Percentiles rank a stretch among this genome's conserved stretches.
Evolutionary conservation across 257 asterid genomes (phyloP).

Genomic region (Solanum neorickii): DNA sequence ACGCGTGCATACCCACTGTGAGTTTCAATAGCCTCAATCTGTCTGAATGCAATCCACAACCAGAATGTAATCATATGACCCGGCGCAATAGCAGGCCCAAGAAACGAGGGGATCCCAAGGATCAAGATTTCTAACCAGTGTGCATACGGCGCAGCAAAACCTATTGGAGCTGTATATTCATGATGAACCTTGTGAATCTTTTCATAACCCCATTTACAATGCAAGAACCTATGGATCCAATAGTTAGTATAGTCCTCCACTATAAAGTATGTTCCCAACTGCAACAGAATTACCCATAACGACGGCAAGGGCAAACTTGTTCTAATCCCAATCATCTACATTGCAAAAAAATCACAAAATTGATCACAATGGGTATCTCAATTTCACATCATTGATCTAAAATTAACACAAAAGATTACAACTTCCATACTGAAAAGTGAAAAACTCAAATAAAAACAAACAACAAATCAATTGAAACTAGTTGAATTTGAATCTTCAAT

Average conservation of each 20-base stretch:
- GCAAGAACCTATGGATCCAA: slow-evolving; percentile 91
- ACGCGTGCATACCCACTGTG: slow-evolving; percentile 96
- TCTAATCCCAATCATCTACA: slow-evolving; percentile 73
- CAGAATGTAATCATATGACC: slow-evolving; percentile 95
- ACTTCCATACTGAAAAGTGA: background rate
- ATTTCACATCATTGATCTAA: background rate
- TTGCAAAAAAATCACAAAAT: background rate
- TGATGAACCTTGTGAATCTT: slow-evolving; percentile 95
- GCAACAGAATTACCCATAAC: slow-evolving; percentile 56
- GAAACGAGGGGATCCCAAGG: slow-evolving; percentile 92
- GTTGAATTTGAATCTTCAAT: background rate
- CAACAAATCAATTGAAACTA: background rate
- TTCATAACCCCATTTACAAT: slow-evolving; percentile 94
- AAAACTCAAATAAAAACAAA: background rate
- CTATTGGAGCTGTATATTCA: slow-evolving; percentile 90
- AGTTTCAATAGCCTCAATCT: slow-evolving; percentile 96
- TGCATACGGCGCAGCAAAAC: slow-evolving; percentile 93
- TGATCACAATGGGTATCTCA: background rate
- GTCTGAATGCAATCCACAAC: slow-evolving; percentile 93
- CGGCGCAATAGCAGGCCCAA: slow-evolving; percentile 88
- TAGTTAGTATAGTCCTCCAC: slow-evolving; percentile 91
- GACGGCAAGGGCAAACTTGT: slow-evolving; percentile 93
- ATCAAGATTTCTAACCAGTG: slow-evolving; percentile 96
- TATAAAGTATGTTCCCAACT: slow-evolving; percentile 63
- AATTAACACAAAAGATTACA: background rate